Evolutionary conservation across 2,329 filamentous ascomycete genomes (phyloP).

Genomic region (Xenoacremonium recifei): DNA sequence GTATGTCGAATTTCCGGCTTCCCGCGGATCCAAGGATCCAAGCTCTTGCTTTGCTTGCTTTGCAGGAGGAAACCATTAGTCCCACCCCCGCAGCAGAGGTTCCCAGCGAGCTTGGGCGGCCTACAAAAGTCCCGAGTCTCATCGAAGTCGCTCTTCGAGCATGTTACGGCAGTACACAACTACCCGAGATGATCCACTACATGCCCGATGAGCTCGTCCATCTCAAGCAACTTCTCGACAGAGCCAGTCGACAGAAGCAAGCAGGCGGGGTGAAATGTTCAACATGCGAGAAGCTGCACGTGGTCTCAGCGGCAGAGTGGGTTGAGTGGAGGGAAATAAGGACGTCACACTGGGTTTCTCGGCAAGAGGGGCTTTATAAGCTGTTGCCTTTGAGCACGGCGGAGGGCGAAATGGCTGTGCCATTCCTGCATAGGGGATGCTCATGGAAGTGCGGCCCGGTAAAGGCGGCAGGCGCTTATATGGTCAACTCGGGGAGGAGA

Average conservation of each 20-base stretch:
- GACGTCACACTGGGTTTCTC: slow-evolving; percentile 12
- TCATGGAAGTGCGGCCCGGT: slow-evolving; percentile 48
- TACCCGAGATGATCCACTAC: slow-evolving; percentile 40
- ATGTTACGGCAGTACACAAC: slow-evolving; percentile 43
- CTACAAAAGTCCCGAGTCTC: slow-evolving; percentile 46
- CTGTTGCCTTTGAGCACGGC: slow-evolving; percentile 28
- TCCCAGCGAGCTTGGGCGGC: slow-evolving; percentile 6
- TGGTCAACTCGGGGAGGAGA: too few relatives aligned
- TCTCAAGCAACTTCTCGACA: slow-evolving; percentile 39
- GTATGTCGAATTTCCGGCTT: slow-evolving; percentile 31
- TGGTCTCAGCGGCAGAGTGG: slow-evolving; percentile 57
- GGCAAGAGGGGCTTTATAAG: slow-evolving; percentile 2
- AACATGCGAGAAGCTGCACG: slow-evolving; percentile 46
- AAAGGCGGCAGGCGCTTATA: too few relatives aligned
- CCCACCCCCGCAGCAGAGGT: too few relatives aligned
- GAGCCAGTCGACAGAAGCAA: slow-evolving; percentile 40
- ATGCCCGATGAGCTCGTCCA: slow-evolving; percentile 42
- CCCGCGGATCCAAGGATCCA: slow-evolving; percentile 4
- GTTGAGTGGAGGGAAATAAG: slow-evolving; percentile 58
- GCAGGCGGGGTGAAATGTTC: slow-evolving; percentile 52
- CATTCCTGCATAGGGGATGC: slow-evolving; percentile 48
- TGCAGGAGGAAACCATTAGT: too few relatives aligned
- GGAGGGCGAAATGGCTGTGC: slow-evolving; percentile 38
- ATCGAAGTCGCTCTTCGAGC: slow-evolving; percentile 49
- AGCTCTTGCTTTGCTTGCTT: too few relatives aligned